Conservation (phyloP, 2,329 filamentous ascomycete genomes). For the Huntiella decipiens region DNA sequence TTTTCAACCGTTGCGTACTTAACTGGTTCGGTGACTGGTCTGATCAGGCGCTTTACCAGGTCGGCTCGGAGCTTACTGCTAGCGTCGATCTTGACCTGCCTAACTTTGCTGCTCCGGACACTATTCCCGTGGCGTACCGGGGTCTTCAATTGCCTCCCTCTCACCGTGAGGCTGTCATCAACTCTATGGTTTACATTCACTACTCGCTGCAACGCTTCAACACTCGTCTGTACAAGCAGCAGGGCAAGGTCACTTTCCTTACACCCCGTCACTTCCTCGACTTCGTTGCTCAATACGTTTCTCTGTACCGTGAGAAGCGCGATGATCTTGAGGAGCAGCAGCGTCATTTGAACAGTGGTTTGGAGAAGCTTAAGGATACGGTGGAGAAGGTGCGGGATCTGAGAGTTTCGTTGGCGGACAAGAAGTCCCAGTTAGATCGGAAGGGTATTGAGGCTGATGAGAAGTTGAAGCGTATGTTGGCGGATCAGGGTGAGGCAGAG, state of each 20-base stretch:
- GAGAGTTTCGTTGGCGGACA: constrained; percentile 74
- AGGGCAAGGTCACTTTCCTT: constrained; percentile 79
- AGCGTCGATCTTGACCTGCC: constrained; percentile 87
- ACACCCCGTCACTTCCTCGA: constrained; percentile 95
- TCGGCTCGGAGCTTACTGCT: constrained; percentile 84
- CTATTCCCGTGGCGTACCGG: constrained; percentile 80
- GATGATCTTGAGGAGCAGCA: constrained; percentile 98
- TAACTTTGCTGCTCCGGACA: constrained; percentile 72
- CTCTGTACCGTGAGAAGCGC: constrained; percentile 92
- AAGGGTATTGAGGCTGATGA: constrained; percentile 94
- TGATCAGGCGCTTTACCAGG: constrained; percentile 95
- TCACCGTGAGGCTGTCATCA: constrained; percentile 82
- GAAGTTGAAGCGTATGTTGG: constrained; percentile 92
- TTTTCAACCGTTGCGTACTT: constrained; percentile 98
- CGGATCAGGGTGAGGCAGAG: constrained; percentile 86
- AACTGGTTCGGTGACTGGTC: constrained; percentile 99
- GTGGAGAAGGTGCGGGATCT: constrained; percentile 94
- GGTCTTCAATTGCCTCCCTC: constrained; percentile 68
- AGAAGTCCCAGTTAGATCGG: constrained; percentile 79
- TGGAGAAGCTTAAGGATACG: constrained; percentile 92
- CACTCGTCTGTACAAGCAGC: constrained; percentile 68
- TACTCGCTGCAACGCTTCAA: constrained; percentile 89
- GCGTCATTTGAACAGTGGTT: constrained; percentile 89
- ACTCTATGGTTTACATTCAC: constrained; percentile 98
- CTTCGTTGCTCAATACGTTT: constrained; percentile 95